Evolutionary conservation across 768 basidiomycete species (phyloP).

Genomic region (Kwoniella mangroviensis): DNA sequence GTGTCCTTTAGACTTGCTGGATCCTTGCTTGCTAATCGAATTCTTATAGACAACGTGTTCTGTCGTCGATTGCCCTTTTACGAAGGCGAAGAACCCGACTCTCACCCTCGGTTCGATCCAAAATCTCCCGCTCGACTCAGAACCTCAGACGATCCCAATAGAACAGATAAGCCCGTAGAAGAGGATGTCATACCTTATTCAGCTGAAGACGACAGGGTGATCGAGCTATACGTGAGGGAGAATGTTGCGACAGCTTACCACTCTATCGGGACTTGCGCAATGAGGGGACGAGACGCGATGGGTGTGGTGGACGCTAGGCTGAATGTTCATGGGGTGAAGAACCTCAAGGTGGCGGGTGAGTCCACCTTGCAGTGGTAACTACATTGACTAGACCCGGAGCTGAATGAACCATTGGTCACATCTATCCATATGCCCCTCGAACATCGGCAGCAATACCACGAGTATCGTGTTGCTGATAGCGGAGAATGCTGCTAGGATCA

Average conservation of each 20-base stretch:
- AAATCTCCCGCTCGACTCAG: constrained; percentile 16
- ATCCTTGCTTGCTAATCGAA: too few relatives aligned
- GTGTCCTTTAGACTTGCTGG: not conserved
- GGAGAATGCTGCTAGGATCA: constrained; percentile 25
- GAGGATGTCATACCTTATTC: constrained; percentile 26
- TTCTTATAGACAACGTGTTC: constrained; percentile 25
- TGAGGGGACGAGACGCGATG: not conserved
- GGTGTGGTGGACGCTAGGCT: constrained; percentile 31
- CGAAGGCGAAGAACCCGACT: constrained; percentile 24
- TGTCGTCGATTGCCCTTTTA: constrained; percentile 31
- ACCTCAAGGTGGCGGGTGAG: constrained; percentile 35
- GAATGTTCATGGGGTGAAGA: constrained; percentile 29
- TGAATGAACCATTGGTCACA: constrained; percentile 17
- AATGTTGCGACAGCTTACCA: constrained; percentile 36
- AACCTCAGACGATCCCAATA: not conserved
- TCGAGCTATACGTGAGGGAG: constrained; percentile 32
- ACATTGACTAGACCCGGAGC: not conserved
- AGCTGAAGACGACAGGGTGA: constrained; percentile 34
- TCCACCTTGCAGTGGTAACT: not conserved
- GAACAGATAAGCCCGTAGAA: constrained; percentile 6
- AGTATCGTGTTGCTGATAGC: constrained; percentile 30
- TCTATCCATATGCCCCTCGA: constrained; percentile 24
- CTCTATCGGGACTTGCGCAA: constrained; percentile 27
- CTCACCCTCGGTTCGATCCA: constrained; percentile 32
- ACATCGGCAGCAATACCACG: constrained; percentile 32